These are phyloP conservation scores for Babesia sp. DNA, from an alignment of 169 alveolate genomes.

Conservation along the genomic window DNA sequence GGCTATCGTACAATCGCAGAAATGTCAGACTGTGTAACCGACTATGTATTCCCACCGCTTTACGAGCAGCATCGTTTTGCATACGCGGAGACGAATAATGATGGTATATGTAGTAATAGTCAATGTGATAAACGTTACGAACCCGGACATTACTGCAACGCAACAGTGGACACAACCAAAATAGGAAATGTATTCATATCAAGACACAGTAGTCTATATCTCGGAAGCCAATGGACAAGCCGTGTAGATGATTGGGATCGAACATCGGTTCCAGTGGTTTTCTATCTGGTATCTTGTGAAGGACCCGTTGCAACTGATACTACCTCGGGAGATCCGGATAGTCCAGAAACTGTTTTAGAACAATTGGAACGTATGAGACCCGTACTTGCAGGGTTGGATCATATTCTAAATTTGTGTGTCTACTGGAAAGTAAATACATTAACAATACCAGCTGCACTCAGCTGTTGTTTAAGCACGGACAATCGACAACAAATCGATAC, in stretches of 20 bases:
- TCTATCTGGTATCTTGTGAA: slow-evolving; percentile 58
- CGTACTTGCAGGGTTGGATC: slow-evolving; percentile 35
- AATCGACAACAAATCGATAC: not conserved
- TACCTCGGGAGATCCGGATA: slow-evolving; percentile 7
- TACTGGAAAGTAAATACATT: slow-evolving; percentile 32
- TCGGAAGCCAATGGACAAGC: slow-evolving; percentile 35
- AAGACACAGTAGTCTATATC: slow-evolving; percentile 25
- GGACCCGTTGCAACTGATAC: slow-evolving; percentile 6
- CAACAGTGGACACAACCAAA: not conserved
- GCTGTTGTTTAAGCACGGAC: slow-evolving; percentile 34
- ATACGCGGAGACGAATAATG: not conserved
- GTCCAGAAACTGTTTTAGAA: slow-evolving; percentile 32
- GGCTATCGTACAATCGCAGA: slow-evolving; percentile 37
- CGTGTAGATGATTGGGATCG: slow-evolving; percentile 14
- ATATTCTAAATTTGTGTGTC: slow-evolving; percentile 26
- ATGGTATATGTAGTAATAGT: not conserved
- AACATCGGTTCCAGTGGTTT: slow-evolving; percentile 33
- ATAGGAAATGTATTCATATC: slow-evolving; percentile 24
- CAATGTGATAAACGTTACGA: not conserved
- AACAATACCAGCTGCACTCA: slow-evolving; percentile 60
- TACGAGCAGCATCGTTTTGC: slow-evolving; percentile 25
- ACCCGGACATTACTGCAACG: not conserved
- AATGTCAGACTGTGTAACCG: slow-evolving; percentile 40
- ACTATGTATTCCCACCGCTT: slow-evolving; percentile 40
- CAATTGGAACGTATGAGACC: slow-evolving; percentile 25